These are phyloP conservation scores for Rugonectria rugulosa DNA, from an alignment of 2,329 filamentous ascomycete genomes.

Conservation along the genomic window DNA sequence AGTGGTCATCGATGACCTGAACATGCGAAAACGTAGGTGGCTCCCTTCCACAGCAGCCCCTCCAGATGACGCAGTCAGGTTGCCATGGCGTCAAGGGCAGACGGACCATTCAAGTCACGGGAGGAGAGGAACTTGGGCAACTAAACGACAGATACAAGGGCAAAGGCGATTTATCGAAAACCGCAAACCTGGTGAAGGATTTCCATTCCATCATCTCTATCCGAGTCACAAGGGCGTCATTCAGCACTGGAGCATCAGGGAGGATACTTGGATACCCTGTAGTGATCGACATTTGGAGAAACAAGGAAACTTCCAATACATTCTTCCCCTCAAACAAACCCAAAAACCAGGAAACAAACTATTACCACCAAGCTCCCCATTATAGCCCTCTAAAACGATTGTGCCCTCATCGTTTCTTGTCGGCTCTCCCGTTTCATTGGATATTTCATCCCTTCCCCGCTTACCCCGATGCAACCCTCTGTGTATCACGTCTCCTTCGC, in stretches of 20 bases:
- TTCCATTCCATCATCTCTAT: not conserved
- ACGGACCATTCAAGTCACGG: not conserved
- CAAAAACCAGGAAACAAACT: too few relatives aligned
- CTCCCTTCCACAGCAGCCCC: not conserved
- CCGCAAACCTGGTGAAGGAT: not conserved
- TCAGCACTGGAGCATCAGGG: not conserved
- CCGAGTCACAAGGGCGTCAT: not conserved
- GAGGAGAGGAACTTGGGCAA: not conserved
- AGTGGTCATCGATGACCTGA: too few relatives aligned
- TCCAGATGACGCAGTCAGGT: not conserved
- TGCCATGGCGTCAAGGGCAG: not conserved
- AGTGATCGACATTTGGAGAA: not conserved
- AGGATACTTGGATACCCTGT: not conserved
- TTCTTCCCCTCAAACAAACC: too few relatives aligned
- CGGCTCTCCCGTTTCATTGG: conserved; percentile 3
- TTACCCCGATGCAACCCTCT: conserved; percentile 8
- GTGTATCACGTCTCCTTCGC: conserved; percentile 14
- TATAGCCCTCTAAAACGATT: not conserved
- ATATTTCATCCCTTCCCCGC: conserved; percentile 6
- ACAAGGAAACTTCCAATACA: too few relatives aligned
- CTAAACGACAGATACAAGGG: conserved; percentile 4
- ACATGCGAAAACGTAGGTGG: too few relatives aligned
- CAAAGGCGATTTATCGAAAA: not conserved
- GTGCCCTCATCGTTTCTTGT: conserved; percentile 16
- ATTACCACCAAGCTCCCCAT: too few relatives aligned